These are phyloP conservation scores for Lipomyces sp. DNA, from an alignment of 805 yeast genomes.

Conservation along the genomic window DNA sequence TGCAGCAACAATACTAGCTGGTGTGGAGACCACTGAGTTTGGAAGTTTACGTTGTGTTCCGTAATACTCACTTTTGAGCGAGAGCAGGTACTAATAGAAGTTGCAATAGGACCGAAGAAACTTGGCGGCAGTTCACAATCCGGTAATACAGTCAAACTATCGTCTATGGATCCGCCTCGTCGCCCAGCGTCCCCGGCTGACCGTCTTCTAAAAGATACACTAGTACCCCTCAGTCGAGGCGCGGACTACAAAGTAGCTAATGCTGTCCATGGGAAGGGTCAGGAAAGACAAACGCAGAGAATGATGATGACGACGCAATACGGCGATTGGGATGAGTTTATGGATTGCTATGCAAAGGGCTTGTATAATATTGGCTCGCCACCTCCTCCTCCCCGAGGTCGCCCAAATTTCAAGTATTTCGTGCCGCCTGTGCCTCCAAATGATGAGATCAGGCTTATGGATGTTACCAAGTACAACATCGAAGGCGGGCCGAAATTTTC, in stretches of 20 bases:
- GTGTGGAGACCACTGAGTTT: background rate
- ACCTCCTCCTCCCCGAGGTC: conserved; percentile 20
- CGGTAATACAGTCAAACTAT: background rate
- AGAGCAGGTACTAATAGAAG: background rate
- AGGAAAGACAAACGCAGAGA: background rate
- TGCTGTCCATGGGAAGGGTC: background rate
- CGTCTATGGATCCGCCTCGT: background rate
- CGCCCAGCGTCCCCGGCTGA: background rate
- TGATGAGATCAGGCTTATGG: conserved; percentile 18
- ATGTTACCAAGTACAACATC: conserved; percentile 20
- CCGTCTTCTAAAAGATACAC: background rate
- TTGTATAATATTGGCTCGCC: conserved; percentile 21
- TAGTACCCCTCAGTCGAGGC: background rate
- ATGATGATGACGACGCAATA: conserved; percentile 13
- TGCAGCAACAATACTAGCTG: background rate
- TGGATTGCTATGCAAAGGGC: conserved; percentile 21
- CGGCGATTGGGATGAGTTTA: conserved; percentile 15
- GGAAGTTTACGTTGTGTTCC: background rate
- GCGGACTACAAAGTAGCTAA: background rate
- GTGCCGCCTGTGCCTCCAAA: conserved; percentile 25
- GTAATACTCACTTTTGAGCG: background rate
- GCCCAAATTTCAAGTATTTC: conserved; percentile 14
- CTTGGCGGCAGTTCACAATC: background rate
- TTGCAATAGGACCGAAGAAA: background rate
- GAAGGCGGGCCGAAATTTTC: conserved; percentile 10